Percentiles rank a stretch among this genome's conserved stretches.
phyloP scores from a whole-genome alignment of 163 green algal species.

The Chloromonas sp. region DNA sequence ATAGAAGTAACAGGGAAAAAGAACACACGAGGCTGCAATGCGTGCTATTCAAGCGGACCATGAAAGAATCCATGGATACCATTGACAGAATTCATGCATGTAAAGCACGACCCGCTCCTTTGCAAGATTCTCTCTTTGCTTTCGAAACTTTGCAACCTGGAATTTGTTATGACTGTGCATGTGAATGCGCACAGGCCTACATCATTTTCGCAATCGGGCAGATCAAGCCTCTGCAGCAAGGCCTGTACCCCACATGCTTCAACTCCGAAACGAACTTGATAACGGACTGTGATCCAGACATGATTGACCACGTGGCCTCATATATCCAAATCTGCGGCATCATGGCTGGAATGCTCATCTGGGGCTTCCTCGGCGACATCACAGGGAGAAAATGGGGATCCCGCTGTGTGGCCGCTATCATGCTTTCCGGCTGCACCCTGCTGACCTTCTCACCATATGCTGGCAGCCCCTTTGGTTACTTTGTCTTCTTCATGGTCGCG shows the following conservation, averaged over 20 bases:
- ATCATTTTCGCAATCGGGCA: background rate
- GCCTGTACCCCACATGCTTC: constrained; percentile 11
- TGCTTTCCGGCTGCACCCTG: constrained; percentile 55
- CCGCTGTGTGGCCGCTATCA: constrained; percentile 48
- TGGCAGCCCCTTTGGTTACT: constrained; percentile 12
- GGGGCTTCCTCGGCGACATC: constrained; percentile 57
- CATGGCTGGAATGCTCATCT: constrained; percentile 16
- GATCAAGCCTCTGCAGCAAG: constrained; percentile 7
- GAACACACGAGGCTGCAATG: too few relatives aligned
- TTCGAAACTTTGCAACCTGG: too few relatives aligned
- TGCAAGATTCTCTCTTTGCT: too few relatives aligned
- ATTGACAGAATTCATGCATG: too few relatives aligned
- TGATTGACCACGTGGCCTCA: constrained; percentile 9
- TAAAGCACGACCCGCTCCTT: too few relatives aligned
- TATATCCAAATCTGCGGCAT: constrained; percentile 17
- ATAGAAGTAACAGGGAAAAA: too few relatives aligned
- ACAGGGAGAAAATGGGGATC: constrained; percentile 62
- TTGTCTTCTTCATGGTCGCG: constrained; percentile 1
- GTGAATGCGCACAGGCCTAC: too few relatives aligned
- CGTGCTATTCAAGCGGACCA: too few relatives aligned
- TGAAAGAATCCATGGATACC: too few relatives aligned
- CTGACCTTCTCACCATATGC: constrained; percentile 31
- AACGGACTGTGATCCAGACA: constrained; percentile 7
- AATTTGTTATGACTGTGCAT: too few relatives aligned
- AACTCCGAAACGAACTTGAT: background rate